phyloP scores from a whole-genome alignment of 73 alveolate genomes.

The Symbiodinium natans region DNA sequence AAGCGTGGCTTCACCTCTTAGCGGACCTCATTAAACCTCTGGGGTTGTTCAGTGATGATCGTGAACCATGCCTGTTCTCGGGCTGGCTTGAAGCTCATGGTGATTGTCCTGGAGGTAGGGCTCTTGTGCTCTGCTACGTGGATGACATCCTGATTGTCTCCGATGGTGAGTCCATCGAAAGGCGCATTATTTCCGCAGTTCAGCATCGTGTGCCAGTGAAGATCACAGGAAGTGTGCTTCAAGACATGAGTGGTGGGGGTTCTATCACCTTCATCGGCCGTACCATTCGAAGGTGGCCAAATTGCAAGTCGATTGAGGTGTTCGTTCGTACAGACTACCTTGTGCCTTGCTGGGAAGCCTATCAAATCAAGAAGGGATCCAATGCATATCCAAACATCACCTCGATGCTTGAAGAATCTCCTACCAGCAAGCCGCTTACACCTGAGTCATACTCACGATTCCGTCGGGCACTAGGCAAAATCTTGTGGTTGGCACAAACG shows the following conservation, averaged over 20 bases:
- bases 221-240: neutral
- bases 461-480: neutral
- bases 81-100: neutral
- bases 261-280: too few species aligned
- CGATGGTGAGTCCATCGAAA: neutral
- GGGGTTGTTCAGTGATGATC: neutral
- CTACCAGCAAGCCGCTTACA: neutral
- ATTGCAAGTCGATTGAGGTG: too few species aligned
- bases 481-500: neutral
- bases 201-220: neutral
- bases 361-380: neutral
- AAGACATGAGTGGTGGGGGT: neutral
- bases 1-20: neutral
- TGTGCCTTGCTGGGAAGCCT: neutral
- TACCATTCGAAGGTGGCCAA: too few species aligned
- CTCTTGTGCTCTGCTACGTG: neutral
- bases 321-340: too few species aligned
- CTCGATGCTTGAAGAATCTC: neutral
- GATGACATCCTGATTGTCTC: neutral
- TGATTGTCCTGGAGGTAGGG: neutral
- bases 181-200: neutral
- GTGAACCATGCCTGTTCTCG: neutral
- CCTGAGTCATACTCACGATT: neutral
- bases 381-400: neutral
- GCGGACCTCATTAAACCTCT: neutral